Base-by-base conservation (phyloP, 306 rosid genomes). In the Lablab purpureus region DNA sequence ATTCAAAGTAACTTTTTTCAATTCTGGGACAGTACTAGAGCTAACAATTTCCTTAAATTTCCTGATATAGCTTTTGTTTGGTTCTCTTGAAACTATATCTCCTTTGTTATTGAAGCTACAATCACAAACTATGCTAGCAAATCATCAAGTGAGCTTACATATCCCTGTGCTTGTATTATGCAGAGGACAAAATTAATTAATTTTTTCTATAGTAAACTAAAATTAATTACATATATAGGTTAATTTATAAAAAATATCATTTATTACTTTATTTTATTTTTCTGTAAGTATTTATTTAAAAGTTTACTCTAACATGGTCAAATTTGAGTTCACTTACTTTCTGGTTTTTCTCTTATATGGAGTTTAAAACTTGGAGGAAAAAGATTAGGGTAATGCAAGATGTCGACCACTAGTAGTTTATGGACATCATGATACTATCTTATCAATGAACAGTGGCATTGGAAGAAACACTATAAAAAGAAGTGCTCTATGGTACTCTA, bases 391-490 rank as follows among this genome's bases (percentile, higher is more conserved):
- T 41, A 67, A 6, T 41, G 73, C 36, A 43, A 41, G 17, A n/a
- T 21, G 54, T 2, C 6, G 1, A 34, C 4, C 19, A 7, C 19
- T 11, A 0, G 5, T 10, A 36, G 15, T 64, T 32, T 40, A 40
- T 66, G 32, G 36, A 11, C 36, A 22, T 37, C 14, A 68, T 43
- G 56, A 43, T 1, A 43, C 19, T 13, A 8, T 11, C 4, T 45
- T 23, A 46, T 68, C 74, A 23, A 45, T 68, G 74, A 68, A 68
- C 23, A 68, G 74, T 68, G 74, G 74, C 10, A 22, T 52, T 17
- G 6, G n/a, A 59, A n/a, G n/a, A 55, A 52, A 8, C 71, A 72
- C 43, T 84, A 83, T 83, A 86, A 68, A 83, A 74, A 40, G 79
- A 69, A 55, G 73, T 25, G 66, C 30, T 49, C 11, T n/a, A 22